Evolutionary conservation across 768 basidiomycete genomes (phyloP).

Genomic region (Hysterangium stoloniferum): DNA sequence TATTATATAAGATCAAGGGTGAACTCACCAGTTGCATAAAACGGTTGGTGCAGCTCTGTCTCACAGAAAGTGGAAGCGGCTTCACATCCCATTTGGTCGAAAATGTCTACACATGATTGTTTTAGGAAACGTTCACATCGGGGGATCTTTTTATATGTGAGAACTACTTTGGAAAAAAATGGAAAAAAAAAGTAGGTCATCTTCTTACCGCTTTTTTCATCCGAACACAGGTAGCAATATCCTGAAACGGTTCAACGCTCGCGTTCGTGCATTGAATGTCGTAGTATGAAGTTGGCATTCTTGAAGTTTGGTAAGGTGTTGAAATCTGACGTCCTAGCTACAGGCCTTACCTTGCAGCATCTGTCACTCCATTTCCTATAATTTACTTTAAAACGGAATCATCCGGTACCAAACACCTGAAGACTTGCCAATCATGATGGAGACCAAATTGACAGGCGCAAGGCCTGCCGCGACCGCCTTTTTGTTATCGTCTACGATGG

Average conservation of each 20-base stretch:
- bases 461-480: conserved; percentile 34
- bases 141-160: conserved; percentile 25
- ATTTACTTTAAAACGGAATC: not conserved
- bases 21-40: conserved; percentile 28
- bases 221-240: conserved; percentile 38
- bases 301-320: conserved; percentile 20
- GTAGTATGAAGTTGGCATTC: conserved; percentile 34
- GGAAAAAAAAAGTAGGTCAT: not conserved
- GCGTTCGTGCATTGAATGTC: conserved; percentile 51
- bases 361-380: conserved; percentile 35
- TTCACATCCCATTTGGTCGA: conserved; percentile 36
- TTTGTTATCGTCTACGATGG: conserved; percentile 42
- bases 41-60: conserved; percentile 25
- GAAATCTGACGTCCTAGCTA: not conserved
- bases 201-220: conserved; percentile 36
- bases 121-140: conserved; percentile 35
- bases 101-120: conserved; percentile 33
- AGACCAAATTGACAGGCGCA: conserved; percentile 42
- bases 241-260: conserved; percentile 38
- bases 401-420: conserved; percentile 10
- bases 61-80: conserved; percentile 36
- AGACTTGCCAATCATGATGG: conserved; percentile 37
- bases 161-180: not conserved
- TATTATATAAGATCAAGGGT: not conserved
- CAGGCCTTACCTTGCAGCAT: conserved; percentile 17